Base-by-base conservation (phyloP, 257 asterid species). In the Mentha longifolia region DNA sequence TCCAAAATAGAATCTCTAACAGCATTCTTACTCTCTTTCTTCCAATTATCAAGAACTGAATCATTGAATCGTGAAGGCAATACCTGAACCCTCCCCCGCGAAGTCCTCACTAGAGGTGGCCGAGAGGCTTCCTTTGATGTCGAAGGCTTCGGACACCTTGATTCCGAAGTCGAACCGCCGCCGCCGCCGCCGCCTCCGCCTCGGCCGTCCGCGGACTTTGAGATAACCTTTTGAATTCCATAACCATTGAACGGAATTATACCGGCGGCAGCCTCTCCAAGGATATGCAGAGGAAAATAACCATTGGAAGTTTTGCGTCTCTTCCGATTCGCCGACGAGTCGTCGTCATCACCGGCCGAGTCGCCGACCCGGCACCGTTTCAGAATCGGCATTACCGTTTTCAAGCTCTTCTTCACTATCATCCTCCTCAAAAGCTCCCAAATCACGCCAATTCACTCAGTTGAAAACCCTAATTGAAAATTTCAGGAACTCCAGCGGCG, bases 51-150 rank as follows among this genome's bases (percentile, higher is more conserved):
- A 3, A 95, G 89, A 72, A 95, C 76, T 4, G 98, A 95, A 77
- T 95, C 99, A 63, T 90, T 95, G 69, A 89, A 95, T 59, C 89
- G 81, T n/a, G 99, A 92, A 4, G 99, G 99, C 71, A 95, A 81
- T 70, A 83, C 99, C 88, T 89, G 98, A 67, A 92, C 96, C 74
- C 99, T 85, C 68, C 99, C 98, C 42, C 98, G 70, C n/a, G 97
- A 92, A 43, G 97, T 95, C 79, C 95, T 89, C 82, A 95, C 96
- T 39, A 92, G 76, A 14, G 99, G 89, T 70, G 99, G 96, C 80
- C 89, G 87, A 9, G 93, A 63, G 61, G 52, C 80, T 73, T 86
- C 96, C 79, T 83, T 74, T 61, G 73, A 28, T 61, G 76, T 52
- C 46, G 49, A 70, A 16, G 81, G 63, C 76, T 67, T 79, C 20